Percentiles rank a stretch among this genome's conserved stretches.
phyloP scores from a whole-genome alignment of 2,329 filamentous ascomycete species.

The Sporothrix curviconia region DNA sequence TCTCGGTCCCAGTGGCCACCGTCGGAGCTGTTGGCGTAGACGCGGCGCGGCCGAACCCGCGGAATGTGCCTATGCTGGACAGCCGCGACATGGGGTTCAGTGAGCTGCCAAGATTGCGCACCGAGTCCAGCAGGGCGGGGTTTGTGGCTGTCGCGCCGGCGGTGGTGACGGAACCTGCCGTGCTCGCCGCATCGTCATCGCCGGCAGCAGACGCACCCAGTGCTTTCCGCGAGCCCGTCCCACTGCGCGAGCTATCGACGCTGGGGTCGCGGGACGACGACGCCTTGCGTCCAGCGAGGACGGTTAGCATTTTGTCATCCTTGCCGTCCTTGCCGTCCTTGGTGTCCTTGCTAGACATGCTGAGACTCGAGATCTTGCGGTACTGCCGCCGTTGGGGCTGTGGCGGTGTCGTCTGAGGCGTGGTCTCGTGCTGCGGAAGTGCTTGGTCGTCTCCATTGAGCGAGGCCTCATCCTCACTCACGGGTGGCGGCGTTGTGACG shows the following conservation, averaged over 20 bases:
- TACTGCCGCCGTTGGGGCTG: background rate
- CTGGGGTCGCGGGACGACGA: constrained; percentile 63
- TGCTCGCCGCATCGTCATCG: constrained; percentile 29
- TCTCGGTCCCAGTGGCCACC: constrained; percentile 21
- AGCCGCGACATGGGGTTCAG: constrained; percentile 79
- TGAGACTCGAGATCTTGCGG: background rate
- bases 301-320: constrained; percentile 64
- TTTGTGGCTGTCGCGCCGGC: constrained; percentile 32
- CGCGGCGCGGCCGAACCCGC: constrained; percentile 61
- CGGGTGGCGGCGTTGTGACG: constrained; percentile 63
- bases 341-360: constrained; percentile 12
- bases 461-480: constrained; percentile 53
- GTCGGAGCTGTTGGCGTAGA: constrained; percentile 35
- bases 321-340: constrained; percentile 11
- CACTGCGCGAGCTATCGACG: constrained; percentile 64
- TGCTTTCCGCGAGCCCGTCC: constrained; percentile 39
- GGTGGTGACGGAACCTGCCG: background rate
- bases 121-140: constrained; percentile 67
- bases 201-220: constrained; percentile 19
- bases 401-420: constrained; percentile 6
- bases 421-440: constrained; percentile 26
- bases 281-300: constrained; percentile 54
- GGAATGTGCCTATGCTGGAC: constrained; percentile 65
- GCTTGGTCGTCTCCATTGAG: constrained; percentile 48
- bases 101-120: constrained; percentile 72